Conservation (phyloP, 331 rosid genomes). For the Rosa hybrid region DNA sequence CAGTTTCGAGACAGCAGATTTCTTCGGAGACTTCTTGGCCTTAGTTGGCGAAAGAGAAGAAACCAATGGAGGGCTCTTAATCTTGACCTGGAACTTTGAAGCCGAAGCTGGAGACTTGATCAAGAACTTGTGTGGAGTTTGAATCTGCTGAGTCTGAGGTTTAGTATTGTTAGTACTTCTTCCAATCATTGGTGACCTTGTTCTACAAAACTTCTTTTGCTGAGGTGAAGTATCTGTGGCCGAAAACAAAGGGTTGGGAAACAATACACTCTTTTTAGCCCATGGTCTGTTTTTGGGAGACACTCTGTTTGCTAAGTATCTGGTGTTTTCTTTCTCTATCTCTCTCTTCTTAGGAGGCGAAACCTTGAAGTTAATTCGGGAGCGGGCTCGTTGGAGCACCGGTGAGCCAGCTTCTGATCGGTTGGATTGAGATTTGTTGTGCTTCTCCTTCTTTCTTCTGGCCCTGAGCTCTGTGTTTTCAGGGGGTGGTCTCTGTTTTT, state of each 20-base stretch:
- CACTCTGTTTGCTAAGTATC: constrained; percentile 63
- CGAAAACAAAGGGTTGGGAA: constrained; percentile 84
- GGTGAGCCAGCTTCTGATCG: constrained; percentile 44
- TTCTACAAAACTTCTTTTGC: constrained; percentile 60
- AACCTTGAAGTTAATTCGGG: constrained; percentile 73
- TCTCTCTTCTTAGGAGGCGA: constrained; percentile 74
- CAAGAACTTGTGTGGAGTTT: constrained; percentile 66
- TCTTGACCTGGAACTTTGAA: constrained; percentile 63
- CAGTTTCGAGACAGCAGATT: constrained; percentile 55
- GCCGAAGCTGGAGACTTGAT: constrained; percentile 61
- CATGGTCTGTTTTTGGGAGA: constrained; percentile 80
- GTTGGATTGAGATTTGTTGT: constrained; percentile 34
- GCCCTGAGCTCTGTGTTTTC: constrained; percentile 66
- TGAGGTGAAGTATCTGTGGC: constrained; percentile 40
- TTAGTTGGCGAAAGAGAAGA: constrained; percentile 52
- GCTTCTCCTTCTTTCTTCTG: constrained; percentile 83
- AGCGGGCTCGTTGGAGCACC: constrained; percentile 64
- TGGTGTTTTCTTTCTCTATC: constrained; percentile 46
- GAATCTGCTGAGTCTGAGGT: constrained; percentile 8
- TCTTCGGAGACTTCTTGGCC: constrained; percentile 59
- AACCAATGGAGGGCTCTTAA: constrained; percentile 52
- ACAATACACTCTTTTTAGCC: constrained; percentile 75
- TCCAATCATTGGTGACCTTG: constrained; percentile 67
- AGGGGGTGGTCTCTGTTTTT: constrained; percentile 38
- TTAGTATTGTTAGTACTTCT: constrained; percentile 25